Percentiles rank a stretch among this genome's conserved stretches.
Conservation (phyloP, 768 basidiomycete species). For the Boletus vinaceobasis region DNA sequence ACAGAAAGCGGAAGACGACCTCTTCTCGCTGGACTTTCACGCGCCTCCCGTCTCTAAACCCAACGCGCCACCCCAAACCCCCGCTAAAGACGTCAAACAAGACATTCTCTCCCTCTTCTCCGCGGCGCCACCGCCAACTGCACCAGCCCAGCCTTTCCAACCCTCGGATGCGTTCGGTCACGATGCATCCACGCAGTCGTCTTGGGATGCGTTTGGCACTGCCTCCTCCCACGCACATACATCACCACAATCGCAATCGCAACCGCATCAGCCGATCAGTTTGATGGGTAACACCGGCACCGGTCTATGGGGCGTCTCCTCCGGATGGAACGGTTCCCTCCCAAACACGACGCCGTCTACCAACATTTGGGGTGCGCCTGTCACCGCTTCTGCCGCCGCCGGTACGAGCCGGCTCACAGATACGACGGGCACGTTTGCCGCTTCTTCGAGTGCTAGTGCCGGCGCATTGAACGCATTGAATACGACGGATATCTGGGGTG, state of each 20-base stretch:
- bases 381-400: neutral
- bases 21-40: constrained; percentile 88
- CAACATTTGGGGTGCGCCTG: constrained; percentile 35
- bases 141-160: constrained; percentile 24
- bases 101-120: constrained; percentile 86
- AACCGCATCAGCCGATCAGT: constrained; percentile 41
- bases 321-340: constrained; percentile 53
- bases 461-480: constrained; percentile 18
- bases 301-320: constrained; percentile 63
- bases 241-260: neutral
- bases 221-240: neutral
- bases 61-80: constrained; percentile 26
- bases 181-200: constrained; percentile 27
- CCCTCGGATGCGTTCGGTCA: constrained; percentile 35
- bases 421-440: neutral
- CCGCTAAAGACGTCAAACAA: constrained; percentile 73
- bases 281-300: constrained; percentile 54
- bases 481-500: constrained; percentile 62
- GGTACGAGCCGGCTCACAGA: constrained; percentile 11
- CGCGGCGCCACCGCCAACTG: constrained; percentile 32
- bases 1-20: constrained; percentile 48
- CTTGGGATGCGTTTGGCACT: constrained; percentile 25
- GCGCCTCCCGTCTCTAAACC: constrained; percentile 40
- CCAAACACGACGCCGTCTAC: constrained; percentile 25
- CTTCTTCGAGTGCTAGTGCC: too few species aligned